Conservation (phyloP, 495 filamentous ascomycete genomes). For the Collariella sp. region DNA sequence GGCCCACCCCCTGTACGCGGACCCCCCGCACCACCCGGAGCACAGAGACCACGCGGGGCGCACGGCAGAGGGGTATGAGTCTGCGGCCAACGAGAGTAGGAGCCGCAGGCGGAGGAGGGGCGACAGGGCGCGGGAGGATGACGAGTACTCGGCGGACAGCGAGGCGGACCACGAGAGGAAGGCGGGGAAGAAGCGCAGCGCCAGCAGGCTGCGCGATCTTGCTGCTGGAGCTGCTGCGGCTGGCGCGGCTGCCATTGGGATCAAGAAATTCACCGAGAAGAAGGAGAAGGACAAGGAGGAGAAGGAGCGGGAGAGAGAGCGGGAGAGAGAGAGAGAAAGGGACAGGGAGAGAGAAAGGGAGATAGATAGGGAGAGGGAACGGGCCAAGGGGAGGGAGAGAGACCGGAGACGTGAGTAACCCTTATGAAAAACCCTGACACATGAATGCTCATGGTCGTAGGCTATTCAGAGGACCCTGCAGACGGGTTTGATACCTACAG, state of each 20-base stretch:
- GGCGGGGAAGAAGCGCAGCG: slow-evolving; percentile 49
- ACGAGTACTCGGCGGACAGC: slow-evolving; percentile 24
- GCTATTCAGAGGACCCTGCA: slow-evolving; percentile 35
- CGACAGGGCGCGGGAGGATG: slow-evolving; percentile 11
- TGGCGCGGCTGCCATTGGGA: slow-evolving; percentile 67
- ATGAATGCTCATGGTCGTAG: slow-evolving; percentile 20
- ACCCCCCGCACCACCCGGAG: slow-evolving; percentile 12
- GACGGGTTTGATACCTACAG: slow-evolving; percentile 31
- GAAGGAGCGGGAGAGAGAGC: slow-evolving; percentile 25
- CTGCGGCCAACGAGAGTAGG: slow-evolving; percentile 26
- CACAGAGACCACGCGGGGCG: slow-evolving; percentile 6
- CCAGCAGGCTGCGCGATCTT: slow-evolving; percentile 55
- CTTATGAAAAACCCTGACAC: background rate
- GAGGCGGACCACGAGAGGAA: slow-evolving; percentile 29
- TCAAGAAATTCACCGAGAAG: slow-evolving; percentile 60
- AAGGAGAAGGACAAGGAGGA: slow-evolving; percentile 27
- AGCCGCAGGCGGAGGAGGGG: slow-evolving; percentile 19
- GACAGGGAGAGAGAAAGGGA: slow-evolving; percentile 15
- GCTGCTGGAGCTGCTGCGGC: slow-evolving; percentile 62
- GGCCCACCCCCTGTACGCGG: slow-evolving; percentile 48
- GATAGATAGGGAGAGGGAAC: slow-evolving; percentile 10
- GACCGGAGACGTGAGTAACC: slow-evolving; percentile 30
- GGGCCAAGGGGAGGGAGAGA: slow-evolving; percentile 31
- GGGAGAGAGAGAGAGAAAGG: slow-evolving; percentile 19
- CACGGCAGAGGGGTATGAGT: slow-evolving; percentile 22